A percentile compares a stretch with the other conserved stretches of the same genome.
phyloP scores from a whole-genome alignment of 345 rosid species.

The Hibiscus mutabilis region DNA sequence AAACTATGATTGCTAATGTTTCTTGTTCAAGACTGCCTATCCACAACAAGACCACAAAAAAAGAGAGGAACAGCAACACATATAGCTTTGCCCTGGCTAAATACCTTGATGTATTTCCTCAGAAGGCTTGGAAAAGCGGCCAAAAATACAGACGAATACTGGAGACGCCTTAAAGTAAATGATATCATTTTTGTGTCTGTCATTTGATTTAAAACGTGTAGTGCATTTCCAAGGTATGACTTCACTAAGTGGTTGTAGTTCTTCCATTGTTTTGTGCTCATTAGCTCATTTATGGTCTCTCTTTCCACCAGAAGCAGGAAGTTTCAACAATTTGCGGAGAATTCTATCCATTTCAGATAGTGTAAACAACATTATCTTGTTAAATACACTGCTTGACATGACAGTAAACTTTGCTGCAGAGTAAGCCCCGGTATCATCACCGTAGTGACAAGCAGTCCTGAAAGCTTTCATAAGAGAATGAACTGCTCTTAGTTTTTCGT shows the following conservation, averaged over 20 bases:
- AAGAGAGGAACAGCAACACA: background rate
- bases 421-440: constrained; percentile 77
- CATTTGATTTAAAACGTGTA: constrained; percentile 93
- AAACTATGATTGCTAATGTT: background rate
- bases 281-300: constrained; percentile 56
- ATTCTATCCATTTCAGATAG: constrained; percentile 79
- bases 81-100: background rate
- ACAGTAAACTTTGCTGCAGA: constrained; percentile 45
- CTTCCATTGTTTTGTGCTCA: constrained; percentile 71
- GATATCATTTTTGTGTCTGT: constrained; percentile 84
- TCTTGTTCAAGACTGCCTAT: constrained; percentile 10
- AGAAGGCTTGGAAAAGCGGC: constrained; percentile 80
- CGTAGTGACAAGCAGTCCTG: constrained; percentile 91
- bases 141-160: constrained; percentile 61
- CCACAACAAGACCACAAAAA: background rate
- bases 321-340: constrained; percentile 64
- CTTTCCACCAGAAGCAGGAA: constrained; percentile 75
- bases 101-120: constrained; percentile 81
- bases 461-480: constrained; percentile 83
- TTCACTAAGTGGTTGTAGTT: constrained; percentile 76
- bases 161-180: constrained; percentile 70
- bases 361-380: constrained; percentile 73
- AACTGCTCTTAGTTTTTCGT: constrained; percentile 52
- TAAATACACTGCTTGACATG: constrained; percentile 82
- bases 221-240: constrained; percentile 87